phyloP scores from a whole-genome alignment of 345 rosid genomes.

The Heritiera littoralis region DNA sequence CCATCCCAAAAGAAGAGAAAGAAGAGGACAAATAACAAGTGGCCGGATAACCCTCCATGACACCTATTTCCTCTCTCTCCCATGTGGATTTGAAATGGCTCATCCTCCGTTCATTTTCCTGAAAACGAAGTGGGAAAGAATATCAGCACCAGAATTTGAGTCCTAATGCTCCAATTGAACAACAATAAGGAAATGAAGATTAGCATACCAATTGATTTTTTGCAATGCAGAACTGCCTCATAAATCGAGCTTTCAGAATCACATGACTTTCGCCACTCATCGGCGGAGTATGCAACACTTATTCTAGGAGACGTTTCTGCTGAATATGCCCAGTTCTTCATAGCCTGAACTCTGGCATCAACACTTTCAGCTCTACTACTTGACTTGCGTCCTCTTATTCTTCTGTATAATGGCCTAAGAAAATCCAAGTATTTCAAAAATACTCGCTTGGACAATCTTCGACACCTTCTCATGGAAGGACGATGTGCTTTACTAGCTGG shows the following conservation, averaged over 20 bases:
- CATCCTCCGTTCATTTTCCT: slow-evolving; percentile 42
- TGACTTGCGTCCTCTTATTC: slow-evolving; percentile 48
- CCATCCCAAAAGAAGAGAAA: slow-evolving; percentile 29
- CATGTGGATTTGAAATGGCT: slow-evolving; percentile 34
- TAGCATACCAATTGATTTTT: slow-evolving; percentile 66
- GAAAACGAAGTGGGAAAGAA: slow-evolving; percentile 22
- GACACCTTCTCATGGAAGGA: slow-evolving; percentile 50
- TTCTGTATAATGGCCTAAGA: slow-evolving; percentile 64
- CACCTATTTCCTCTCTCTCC: slow-evolving; percentile 29
- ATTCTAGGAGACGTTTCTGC: slow-evolving; percentile 68
- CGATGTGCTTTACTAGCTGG: slow-evolving; percentile 31
- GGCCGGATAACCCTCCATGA: slow-evolving; percentile 16
- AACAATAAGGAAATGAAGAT: background rate
- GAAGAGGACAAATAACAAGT: slow-evolving; percentile 42
- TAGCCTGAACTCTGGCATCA: slow-evolving; percentile 33
- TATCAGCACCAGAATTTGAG: slow-evolving; percentile 27
- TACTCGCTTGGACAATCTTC: slow-evolving; percentile 55
- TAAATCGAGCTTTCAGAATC: slow-evolving; percentile 87
- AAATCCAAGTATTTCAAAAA: slow-evolving; percentile 72
- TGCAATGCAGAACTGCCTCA: slow-evolving; percentile 97
- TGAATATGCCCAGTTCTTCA: slow-evolving; percentile 53
- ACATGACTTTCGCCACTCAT: slow-evolving; percentile 71
- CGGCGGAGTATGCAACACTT: slow-evolving; percentile 59
- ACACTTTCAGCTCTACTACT: slow-evolving; percentile 39
- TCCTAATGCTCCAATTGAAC: background rate